A percentile compares a stretch with the other conserved stretches of the same genome.
phyloP scores from a whole-genome alignment of 129 eudicot species.

The Pseudognaphalium luteoalbum region DNA sequence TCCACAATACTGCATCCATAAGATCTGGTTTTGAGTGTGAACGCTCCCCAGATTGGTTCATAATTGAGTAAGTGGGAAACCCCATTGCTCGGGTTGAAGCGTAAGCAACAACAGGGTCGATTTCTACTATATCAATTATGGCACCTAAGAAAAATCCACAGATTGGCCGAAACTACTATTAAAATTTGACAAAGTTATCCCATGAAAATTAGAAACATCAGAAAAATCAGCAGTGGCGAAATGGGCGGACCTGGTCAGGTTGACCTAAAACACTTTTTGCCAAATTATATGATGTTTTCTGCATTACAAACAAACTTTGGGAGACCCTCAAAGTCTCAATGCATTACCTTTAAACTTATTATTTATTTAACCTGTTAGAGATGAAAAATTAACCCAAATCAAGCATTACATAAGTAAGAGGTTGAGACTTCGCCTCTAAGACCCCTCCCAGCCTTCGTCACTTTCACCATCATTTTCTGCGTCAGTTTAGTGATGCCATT shows the following conservation, averaged over 20 bases:
- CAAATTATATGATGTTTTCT: too few relatives aligned
- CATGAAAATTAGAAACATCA: neutral
- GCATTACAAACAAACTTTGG: too few relatives aligned
- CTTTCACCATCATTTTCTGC: too few relatives aligned
- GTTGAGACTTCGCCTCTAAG: too few relatives aligned
- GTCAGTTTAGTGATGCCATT: too few relatives aligned
- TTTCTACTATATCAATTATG: slow-evolving; percentile 65
- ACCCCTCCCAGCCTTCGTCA: too few relatives aligned
- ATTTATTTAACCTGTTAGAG: too few relatives aligned
- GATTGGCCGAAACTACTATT: slow-evolving; percentile 5
- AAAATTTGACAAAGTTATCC: neutral
- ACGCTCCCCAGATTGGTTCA: slow-evolving; percentile 50
- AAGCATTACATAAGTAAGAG: too few relatives aligned
- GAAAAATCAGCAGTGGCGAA: neutral
- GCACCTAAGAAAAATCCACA: slow-evolving; percentile 48
- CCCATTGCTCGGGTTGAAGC: slow-evolving; percentile 94
- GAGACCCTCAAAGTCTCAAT: too few relatives aligned
- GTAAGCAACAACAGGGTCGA: slow-evolving; percentile 79
- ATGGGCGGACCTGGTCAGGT: neutral
- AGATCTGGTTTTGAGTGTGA: slow-evolving; percentile 37
- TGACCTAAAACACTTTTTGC: neutral
- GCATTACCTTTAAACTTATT: too few relatives aligned
- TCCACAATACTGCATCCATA: slow-evolving; percentile 67
- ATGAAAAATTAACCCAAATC: too few relatives aligned
- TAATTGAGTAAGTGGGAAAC: slow-evolving; percentile 65